A percentile compares a stretch with the other conserved stretches of the same genome.
Conservation (phyloP, 2,329 filamentous ascomycete genomes). For the Penicillium decumbens region DNA sequence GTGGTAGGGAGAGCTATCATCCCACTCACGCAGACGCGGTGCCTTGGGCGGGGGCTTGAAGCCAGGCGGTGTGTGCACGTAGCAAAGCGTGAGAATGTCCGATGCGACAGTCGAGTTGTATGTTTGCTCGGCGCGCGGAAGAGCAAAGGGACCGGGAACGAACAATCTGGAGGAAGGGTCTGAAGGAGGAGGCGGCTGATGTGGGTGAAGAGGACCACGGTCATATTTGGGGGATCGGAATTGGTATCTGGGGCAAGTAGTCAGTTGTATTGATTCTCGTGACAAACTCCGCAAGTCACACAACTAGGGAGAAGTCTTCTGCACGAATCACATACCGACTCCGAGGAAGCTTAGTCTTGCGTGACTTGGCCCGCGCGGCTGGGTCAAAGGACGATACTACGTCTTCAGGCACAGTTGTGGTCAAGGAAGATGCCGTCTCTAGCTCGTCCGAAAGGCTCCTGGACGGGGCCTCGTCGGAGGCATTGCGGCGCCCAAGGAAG, state of each 20-base stretch:
- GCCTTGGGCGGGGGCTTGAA: conserved; percentile 55
- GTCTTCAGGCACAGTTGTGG: conserved; percentile 36
- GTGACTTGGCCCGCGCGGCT: conserved; percentile 43
- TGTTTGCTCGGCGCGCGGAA: conserved; percentile 82
- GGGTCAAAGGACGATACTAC: conserved; percentile 49
- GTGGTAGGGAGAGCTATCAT: conserved; percentile 87
- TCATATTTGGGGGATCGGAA: conserved; percentile 93
- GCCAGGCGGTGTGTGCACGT: conserved; percentile 79
- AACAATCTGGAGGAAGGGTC: conserved; percentile 86
- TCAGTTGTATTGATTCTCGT: neutral
- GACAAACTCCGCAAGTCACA: neutral
- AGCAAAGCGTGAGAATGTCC: conserved; percentile 84
- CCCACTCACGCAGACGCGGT: conserved; percentile 76
- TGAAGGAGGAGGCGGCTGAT: conserved; percentile 80
- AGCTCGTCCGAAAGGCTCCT: conserved; percentile 30
- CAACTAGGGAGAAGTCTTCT: neutral
- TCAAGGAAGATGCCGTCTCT: conserved; percentile 47
- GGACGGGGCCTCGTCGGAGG: conserved; percentile 41
- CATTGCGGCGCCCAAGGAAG: conserved; percentile 43
- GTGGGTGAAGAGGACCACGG: conserved; percentile 85
- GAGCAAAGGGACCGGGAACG: conserved; percentile 82
- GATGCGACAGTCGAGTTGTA: conserved; percentile 80
- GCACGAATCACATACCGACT: conserved; percentile 47
- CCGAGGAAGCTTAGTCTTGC: conserved; percentile 45
- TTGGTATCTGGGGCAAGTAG: conserved; percentile 66